Evolutionary conservation across 176 grass and related monocot species (phyloP).

Genomic region (Melocanna baccifera): DNA sequence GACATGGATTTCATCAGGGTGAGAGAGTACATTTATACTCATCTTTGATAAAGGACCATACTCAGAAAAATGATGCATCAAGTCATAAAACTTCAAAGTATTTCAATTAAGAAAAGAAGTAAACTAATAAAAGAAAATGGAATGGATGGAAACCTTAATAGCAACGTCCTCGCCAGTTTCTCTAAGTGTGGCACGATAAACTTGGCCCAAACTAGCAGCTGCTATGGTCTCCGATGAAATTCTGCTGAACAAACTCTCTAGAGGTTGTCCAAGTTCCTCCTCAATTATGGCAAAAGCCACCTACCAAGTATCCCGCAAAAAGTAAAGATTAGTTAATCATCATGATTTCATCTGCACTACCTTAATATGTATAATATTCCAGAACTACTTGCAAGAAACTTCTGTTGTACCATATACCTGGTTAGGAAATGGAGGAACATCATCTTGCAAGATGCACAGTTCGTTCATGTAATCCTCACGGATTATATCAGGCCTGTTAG

Average conservation of each 20-base stretch:
- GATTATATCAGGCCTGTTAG: slow-evolving; percentile 97
- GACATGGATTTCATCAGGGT: background rate
- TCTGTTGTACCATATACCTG: slow-evolving; percentile 47
- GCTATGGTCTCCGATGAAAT: slow-evolving; percentile 94
- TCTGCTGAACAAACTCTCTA: slow-evolving; percentile 82
- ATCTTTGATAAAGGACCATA: slow-evolving; percentile 13
- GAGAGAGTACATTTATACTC: background rate
- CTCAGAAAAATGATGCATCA: slow-evolving; percentile 16
- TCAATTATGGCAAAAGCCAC: slow-evolving; percentile 94
- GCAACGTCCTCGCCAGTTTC: slow-evolving; percentile 96
- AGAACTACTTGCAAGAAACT: slow-evolving; percentile 11
- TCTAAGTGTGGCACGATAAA: slow-evolving; percentile 90
- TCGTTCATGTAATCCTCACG: slow-evolving; percentile 99
- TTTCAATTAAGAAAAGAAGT: slow-evolving; percentile 27
- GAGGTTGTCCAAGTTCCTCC: slow-evolving; percentile 82
- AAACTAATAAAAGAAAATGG: background rate
- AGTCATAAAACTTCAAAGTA: background rate
- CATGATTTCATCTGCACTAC: background rate
- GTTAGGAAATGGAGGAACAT: slow-evolving; percentile 90
- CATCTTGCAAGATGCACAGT: slow-evolving; percentile 96
- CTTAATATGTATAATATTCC: background rate
- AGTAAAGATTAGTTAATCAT: background rate
- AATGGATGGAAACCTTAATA: slow-evolving; percentile 65
- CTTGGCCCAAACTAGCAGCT: slow-evolving; percentile 97
- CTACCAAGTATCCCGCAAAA: slow-evolving; percentile 37